These are phyloP conservation scores for Neoboletus brunneissimus DNA, from an alignment of 768 basidiomycete genomes.

Conservation along the genomic window DNA sequence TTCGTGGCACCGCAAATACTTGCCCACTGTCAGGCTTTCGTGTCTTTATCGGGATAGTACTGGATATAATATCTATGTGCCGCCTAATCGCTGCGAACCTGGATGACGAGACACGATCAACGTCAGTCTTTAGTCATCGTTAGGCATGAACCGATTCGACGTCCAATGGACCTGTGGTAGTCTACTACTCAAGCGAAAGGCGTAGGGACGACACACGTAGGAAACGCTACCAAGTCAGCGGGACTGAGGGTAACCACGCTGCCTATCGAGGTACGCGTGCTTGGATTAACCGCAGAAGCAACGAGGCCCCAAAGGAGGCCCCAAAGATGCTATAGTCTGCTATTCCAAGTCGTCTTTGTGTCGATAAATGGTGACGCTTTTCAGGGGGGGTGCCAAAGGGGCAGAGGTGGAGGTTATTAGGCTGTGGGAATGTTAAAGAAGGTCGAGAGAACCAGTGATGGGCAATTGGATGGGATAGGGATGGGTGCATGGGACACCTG, in stretches of 20 bases:
- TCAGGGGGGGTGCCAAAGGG: not conserved
- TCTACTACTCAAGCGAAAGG: no score
- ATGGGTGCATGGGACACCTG: constrained; percentile 18
- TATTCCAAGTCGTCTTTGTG: constrained; percentile 34
- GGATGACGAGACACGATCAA: no score
- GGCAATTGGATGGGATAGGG: constrained; percentile 20
- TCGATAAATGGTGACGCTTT: constrained; percentile 58
- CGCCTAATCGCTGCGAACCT: no score
- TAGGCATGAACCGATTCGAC: no score
- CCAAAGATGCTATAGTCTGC: constrained; percentile 67
- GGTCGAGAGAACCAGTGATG: constrained; percentile 17
- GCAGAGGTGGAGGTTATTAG: not conserved
- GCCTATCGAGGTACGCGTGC: constrained; percentile 8
- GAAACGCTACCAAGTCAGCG: no score
- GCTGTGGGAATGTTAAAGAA: not conserved
- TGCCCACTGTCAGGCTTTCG: no score
- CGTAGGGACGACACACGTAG: no score
- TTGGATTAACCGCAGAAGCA: constrained; percentile 28
- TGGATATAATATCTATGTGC: no score
- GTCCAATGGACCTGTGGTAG: no score
- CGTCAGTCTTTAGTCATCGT: no score
- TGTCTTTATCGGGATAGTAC: no score
- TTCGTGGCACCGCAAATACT: no score
- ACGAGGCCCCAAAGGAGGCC: constrained; percentile 43
- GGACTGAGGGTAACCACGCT: not conserved